phyloP scores from a whole-genome alignment of 2,329 filamentous ascomycete species.

The Ilyonectria destructans region DNA sequence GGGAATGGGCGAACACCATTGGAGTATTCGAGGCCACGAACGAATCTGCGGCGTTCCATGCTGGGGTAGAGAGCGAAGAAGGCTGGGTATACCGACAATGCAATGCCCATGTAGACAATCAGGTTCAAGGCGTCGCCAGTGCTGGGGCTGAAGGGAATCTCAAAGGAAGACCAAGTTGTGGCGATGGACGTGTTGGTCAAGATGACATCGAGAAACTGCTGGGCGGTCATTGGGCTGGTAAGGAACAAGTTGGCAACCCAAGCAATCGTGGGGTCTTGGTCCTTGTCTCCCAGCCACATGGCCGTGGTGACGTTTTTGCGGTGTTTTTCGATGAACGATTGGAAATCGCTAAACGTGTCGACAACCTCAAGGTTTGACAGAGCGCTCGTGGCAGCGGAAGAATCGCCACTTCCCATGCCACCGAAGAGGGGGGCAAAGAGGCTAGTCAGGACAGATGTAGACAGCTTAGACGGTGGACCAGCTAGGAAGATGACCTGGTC shows the following conservation, averaged over 20 bases:
- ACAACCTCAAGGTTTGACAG: slow-evolving; percentile 66
- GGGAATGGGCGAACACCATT: slow-evolving; percentile 89
- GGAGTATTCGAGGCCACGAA: slow-evolving; percentile 90
- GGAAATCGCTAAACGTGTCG: slow-evolving; percentile 78
- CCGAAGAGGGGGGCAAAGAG: slow-evolving; percentile 62
- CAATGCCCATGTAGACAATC: slow-evolving; percentile 86
- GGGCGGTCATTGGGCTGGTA: slow-evolving; percentile 72
- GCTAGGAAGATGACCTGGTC: slow-evolving; percentile 49
- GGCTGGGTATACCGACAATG: slow-evolving; percentile 83
- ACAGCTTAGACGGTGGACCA: slow-evolving; percentile 58
- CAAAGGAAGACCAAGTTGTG: slow-evolving; percentile 83
- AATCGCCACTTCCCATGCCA: slow-evolving; percentile 41
- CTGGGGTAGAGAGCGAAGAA: slow-evolving; percentile 94
- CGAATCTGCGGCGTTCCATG: slow-evolving; percentile 83
- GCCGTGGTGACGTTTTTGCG: slow-evolving; percentile 82
- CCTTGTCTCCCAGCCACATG: slow-evolving; percentile 80
- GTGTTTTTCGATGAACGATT: slow-evolving; percentile 73
- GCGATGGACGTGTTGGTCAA: slow-evolving; percentile 79
- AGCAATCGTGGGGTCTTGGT: slow-evolving; percentile 76
- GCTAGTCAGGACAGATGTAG: slow-evolving; percentile 45
- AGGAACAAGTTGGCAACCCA: slow-evolving; percentile 78
- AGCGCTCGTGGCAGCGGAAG: slow-evolving; percentile 37
- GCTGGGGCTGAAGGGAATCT: slow-evolving; percentile 78
- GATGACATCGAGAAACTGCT: slow-evolving; percentile 78
- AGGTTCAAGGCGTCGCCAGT: slow-evolving; percentile 84